Percentiles rank a stretch among this genome's conserved stretches.
These are phyloP conservation scores for Moricandia moricandioides DNA, from an alignment of 345 rosid species.

Conservation along the genomic window DNA sequence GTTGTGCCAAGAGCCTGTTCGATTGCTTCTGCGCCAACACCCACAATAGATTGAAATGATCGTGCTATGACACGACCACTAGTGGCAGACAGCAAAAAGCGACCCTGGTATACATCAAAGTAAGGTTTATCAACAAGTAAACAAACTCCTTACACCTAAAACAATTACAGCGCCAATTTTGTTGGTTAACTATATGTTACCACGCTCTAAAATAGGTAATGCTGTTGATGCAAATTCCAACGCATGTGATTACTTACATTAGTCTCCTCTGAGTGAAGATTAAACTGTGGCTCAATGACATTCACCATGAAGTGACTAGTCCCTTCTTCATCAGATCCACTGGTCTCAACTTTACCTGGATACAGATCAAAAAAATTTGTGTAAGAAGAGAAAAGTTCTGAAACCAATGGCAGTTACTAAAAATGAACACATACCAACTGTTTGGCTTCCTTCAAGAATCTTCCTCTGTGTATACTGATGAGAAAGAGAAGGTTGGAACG, in stretches of 20 bases:
- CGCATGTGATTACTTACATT: constrained; percentile 56
- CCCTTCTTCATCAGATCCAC: constrained; percentile 73
- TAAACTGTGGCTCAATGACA: constrained; percentile 90
- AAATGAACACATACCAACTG: constrained; percentile 41
- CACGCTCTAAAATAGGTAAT: not conserved
- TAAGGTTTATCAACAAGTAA: constrained; percentile 11
- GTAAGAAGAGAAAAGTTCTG: no score
- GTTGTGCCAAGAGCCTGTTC: constrained; percentile 77
- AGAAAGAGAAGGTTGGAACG: constrained; percentile 90
- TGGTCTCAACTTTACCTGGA: constrained; percentile 51
- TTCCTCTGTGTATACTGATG: constrained; percentile 80
- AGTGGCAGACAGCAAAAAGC: constrained; percentile 94
- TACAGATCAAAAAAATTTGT: not conserved
- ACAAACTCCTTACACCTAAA: not conserved
- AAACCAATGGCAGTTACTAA: not conserved
- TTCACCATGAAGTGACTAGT: constrained; percentile 88
- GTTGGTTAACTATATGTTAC: not conserved
- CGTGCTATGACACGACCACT: constrained; percentile 94
- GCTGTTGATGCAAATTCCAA: not conserved
- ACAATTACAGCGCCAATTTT: not conserved
- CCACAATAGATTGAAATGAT: constrained; percentile 85
- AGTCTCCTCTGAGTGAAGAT: constrained; percentile 94
- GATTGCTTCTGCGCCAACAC: constrained; percentile 79
- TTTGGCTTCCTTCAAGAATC: constrained; percentile 53
- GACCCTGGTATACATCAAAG: constrained; percentile 60